A percentile compares a stretch with the other conserved stretches of the same genome.
Evolutionary conservation across 495 filamentous ascomycete species (phyloP).

Genomic region (Trichoderma orchidacearum): DNA sequence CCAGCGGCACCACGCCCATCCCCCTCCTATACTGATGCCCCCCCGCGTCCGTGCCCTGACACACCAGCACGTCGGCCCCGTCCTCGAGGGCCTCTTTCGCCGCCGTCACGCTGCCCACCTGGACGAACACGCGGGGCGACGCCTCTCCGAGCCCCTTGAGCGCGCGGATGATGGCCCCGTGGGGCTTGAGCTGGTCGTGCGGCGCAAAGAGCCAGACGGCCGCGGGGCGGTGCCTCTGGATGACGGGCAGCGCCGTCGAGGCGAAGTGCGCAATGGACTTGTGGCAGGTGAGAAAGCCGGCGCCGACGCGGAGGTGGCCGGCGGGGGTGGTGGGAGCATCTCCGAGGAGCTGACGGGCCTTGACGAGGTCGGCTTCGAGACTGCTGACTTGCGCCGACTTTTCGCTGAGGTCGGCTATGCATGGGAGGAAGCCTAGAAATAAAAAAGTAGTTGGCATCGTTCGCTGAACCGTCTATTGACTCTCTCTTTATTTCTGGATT

Average conservation of each 20-base stretch:
- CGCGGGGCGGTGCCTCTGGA: conserved; percentile 38
- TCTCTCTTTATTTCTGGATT: not conserved
- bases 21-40: conserved; percentile 53
- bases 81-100: conserved; percentile 28
- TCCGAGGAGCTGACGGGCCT: conserved; percentile 12
- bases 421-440: conserved; percentile 22
- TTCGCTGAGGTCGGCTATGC: conserved; percentile 18
- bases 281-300: conserved; percentile 23
- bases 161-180: conserved; percentile 18
- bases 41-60: conserved; percentile 63
- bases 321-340: conserved; percentile 14
- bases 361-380: conserved; percentile 22
- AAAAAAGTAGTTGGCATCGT: not conserved
- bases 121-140: conserved; percentile 42
- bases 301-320: conserved; percentile 18
- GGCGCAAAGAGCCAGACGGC: conserved; percentile 72
- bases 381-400: conserved; percentile 11
- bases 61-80: conserved; percentile 50
- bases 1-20: conserved; percentile 38
- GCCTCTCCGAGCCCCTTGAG: conserved; percentile 17
- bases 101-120: conserved; percentile 48
- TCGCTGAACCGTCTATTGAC: not conserved
- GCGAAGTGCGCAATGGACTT: conserved; percentile 13
- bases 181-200: conserved; percentile 28
- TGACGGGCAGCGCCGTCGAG: conserved; percentile 18